Conservation (phyloP, 805 yeast genomes). For the Wickerhamiella vanderwaltii region DNA sequence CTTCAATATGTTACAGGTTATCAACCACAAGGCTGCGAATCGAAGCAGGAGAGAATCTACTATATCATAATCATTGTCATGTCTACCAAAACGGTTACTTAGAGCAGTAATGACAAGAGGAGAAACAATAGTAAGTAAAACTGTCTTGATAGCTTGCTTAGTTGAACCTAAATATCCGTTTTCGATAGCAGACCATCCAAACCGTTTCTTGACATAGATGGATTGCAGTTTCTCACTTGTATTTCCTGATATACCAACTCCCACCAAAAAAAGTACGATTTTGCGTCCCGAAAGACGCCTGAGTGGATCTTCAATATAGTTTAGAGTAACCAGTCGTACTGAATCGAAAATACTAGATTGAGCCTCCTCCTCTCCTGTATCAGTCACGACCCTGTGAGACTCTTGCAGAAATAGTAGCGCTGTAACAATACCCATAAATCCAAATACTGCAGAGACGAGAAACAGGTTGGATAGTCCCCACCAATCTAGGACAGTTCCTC, state of each 20-base stretch:
- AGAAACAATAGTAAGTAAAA: background rate
- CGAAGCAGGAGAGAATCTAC: background rate
- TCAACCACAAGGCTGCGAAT: background rate
- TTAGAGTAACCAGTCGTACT: background rate
- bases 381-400: no score
- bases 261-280: background rate
- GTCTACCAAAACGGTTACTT: background rate
- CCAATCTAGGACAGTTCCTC: background rate
- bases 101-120: background rate
- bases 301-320: background rate
- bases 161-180: background rate
- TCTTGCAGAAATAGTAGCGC: background rate
- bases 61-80: background rate
- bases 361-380: background rate
- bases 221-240: background rate
- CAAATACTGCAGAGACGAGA: background rate
- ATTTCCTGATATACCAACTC: background rate
- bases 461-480: background rate
- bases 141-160: background rate
- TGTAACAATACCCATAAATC: background rate
- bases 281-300: background rate
- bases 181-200: slow-evolving; percentile 1
- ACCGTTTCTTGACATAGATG: slow-evolving; percentile 5
- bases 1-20: background rate
- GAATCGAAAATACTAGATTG: background rate